Conservation (phyloP, 176 grass and related monocot species). For the Carex cristatella region DNA sequence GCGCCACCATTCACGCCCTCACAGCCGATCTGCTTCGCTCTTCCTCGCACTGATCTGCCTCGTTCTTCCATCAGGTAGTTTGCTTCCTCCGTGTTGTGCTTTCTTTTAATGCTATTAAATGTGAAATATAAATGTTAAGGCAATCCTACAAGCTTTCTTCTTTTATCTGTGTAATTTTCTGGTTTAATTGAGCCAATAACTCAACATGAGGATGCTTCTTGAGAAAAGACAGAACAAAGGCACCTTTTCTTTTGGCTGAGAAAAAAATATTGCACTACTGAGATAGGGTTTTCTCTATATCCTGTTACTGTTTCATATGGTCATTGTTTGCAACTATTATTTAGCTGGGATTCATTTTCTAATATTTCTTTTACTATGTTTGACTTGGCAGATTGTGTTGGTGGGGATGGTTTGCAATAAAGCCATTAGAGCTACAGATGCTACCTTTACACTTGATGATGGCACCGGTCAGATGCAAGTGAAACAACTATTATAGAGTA, state of each 20-base stretch:
- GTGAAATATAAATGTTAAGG: too few relatives aligned
- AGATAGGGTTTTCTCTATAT: background rate
- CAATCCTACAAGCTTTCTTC: too few relatives aligned
- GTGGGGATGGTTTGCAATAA: slow-evolving; percentile 68
- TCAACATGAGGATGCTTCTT: background rate
- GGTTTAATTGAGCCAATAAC: too few relatives aligned
- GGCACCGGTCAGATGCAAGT: slow-evolving; percentile 73
- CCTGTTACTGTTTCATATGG: background rate
- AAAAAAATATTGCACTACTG: background rate
- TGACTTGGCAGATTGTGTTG: slow-evolving; percentile 41
- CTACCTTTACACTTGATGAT: slow-evolving; percentile 57
- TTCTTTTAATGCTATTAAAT: too few relatives aligned
- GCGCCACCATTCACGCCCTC: too few relatives aligned
- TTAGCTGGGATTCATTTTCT: background rate
- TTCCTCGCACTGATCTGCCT: too few relatives aligned
- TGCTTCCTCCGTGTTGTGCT: too few relatives aligned
- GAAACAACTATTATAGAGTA: slow-evolving; percentile 83
- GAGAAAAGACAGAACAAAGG: background rate
- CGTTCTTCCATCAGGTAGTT: too few relatives aligned
- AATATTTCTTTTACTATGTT: background rate
- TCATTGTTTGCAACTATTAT: background rate
- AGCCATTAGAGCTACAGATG: slow-evolving; percentile 51
- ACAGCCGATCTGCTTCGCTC: too few relatives aligned
- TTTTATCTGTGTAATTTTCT: too few relatives aligned
- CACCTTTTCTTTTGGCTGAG: background rate